These are phyloP conservation scores for Xylariaceae sp. DNA, from an alignment of 2,329 filamentous ascomycete genomes.

Conservation along the genomic window DNA sequence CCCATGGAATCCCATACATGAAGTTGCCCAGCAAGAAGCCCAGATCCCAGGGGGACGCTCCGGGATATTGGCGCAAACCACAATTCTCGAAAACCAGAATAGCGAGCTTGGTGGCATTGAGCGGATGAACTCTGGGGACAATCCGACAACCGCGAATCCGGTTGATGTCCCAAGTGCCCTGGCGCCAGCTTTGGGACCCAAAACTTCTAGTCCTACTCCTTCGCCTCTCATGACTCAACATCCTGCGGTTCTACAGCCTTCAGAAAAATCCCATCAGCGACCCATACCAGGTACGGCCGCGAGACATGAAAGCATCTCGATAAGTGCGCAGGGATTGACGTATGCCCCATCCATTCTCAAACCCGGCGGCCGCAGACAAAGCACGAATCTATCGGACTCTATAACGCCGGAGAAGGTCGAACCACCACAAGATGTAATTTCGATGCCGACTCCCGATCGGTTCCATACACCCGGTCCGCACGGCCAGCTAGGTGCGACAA, in stretches of 20 bases:
- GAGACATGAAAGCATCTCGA: conserved; percentile 22
- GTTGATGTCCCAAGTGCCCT: conserved; percentile 16
- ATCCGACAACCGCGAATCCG: conserved; percentile 2
- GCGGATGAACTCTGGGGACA: conserved; percentile 20
- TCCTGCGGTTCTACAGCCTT: conserved; percentile 15
- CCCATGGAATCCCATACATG: conserved; percentile 21
- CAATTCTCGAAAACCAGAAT: conserved; percentile 28
- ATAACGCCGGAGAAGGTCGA: neutral
- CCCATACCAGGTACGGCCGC: conserved; percentile 18
- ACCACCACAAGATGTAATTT: neutral
- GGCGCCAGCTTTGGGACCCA: conserved; percentile 18
- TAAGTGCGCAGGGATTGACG: conserved; percentile 5
- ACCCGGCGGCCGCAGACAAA: conserved; percentile 16
- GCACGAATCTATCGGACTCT: neutral
- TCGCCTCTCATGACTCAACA: conserved; percentile 1
- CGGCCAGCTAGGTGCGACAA: conserved; percentile 14
- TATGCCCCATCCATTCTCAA: conserved; percentile 18
- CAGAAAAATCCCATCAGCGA: conserved; percentile 4
- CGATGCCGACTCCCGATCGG: neutral
- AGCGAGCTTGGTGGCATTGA: conserved; percentile 23
- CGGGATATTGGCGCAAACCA: conserved; percentile 19
- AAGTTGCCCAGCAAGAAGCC: conserved; percentile 3
- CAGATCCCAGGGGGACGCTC: conserved; percentile 11
- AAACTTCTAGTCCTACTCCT: conserved; percentile 4
- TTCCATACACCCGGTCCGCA: conserved; percentile 3